Base-by-base conservation (phyloP, 345 rosid genomes). In the Brassica incana region DNA sequence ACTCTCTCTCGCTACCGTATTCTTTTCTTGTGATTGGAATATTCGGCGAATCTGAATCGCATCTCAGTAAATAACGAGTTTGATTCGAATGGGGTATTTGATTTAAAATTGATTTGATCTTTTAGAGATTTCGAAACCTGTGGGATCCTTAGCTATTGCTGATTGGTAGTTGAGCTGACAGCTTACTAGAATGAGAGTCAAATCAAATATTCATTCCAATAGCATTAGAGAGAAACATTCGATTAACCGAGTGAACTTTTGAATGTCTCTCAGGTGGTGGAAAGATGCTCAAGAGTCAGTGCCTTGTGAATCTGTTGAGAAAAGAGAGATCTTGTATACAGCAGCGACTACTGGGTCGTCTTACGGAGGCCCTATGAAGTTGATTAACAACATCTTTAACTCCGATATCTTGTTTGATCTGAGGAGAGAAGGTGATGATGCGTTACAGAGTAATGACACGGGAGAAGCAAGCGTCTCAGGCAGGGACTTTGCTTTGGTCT, bases 401-500 rank as follows among this genome's bases (percentile, higher is more conserved):
- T 86, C 97, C 1, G 98, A 93, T 86, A 86, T 95, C 14, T 77
- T 85, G 76, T 88, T 95, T 76, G 88, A 88, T 85, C 82, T 93
- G 84, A 88, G 83, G 87, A 90, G 89, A 82, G 98, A 89, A 62
- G 94, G 85, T 16, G 90, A 83, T 73, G 74, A 83, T 73, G 74
- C 90, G 15, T 30, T 79, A 71, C 86, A 29, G 78, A 86, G 86
- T 72, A 85, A 85, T 69, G 90, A 89, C 63, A 82, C 85, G 60
- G 88, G 84, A 69, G 96, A 90, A 86, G 97, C 89, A 45, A 91
- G 91, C 58, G 84, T 91, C 76, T 93, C 95, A 1, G 97, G 97
- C 54, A 83, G 94, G 77, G 99, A 93, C 75, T 95, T 82, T 84
- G 99, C 99, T 1, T 88, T 95, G 91, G 95, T 95, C 68, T 83